Conservation (phyloP, 2,329 filamentous ascomycete species). For the Penicillium sp. region DNA sequence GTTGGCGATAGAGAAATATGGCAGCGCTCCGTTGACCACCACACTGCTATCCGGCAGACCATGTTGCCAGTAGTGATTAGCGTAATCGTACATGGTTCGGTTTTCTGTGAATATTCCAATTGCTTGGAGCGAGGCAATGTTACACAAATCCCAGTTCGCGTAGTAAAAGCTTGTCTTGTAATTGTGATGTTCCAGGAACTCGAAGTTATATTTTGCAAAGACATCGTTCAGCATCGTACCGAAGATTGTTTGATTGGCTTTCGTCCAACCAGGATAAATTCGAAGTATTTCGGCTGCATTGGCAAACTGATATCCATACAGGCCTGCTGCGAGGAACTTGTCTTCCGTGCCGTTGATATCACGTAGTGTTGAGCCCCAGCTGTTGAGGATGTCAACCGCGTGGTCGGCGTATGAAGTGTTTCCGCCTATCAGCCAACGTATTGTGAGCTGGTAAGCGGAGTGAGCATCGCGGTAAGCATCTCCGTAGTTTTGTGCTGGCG, state of each 20-base stretch:
- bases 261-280: constrained; percentile 34
- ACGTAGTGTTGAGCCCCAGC: constrained; percentile 39
- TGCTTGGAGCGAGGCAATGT: constrained; percentile 42
- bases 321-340: constrained; percentile 41
- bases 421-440: constrained; percentile 44
- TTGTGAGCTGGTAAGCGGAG: constrained; percentile 37
- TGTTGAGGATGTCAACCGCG: constrained; percentile 39
- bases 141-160: constrained; percentile 50
- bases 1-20: neutral
- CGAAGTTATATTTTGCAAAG: constrained; percentile 42
- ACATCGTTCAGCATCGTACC: constrained; percentile 35
- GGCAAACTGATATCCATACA: constrained; percentile 44
- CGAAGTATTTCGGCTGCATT: constrained; percentile 49
- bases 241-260: constrained; percentile 21
- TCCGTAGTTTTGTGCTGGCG: constrained; percentile 32
- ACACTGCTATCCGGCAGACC: neutral
- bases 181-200: constrained; percentile 43
- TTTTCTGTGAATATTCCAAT: constrained; percentile 48
- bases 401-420: constrained; percentile 38
- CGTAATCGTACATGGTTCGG: constrained; percentile 40
- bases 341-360: constrained; percentile 38
- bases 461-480: constrained; percentile 34
- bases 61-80: constrained; percentile 32
- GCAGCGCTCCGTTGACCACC: too few relatives aligned
- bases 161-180: constrained; percentile 41